Evolutionary conservation across 2,329 filamentous ascomycete genomes (phyloP).

Genomic region (Cordyceps militaris): DNA sequence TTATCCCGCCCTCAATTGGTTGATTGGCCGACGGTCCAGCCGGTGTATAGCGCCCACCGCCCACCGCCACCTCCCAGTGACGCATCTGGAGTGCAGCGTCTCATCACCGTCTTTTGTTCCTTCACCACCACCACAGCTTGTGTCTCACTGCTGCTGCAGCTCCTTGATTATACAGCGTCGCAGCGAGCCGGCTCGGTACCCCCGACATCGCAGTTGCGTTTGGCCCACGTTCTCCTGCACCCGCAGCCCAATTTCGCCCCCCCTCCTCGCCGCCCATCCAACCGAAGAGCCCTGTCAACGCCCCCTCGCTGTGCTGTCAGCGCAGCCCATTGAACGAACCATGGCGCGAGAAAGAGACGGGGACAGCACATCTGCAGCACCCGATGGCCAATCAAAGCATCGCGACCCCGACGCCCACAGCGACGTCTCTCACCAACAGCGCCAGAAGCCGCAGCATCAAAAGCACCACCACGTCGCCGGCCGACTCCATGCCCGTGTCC

Average conservation of each 20-base stretch:
- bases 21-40: neutral
- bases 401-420: constrained; percentile 30
- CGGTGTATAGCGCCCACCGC: neutral
- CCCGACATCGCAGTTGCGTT: constrained; percentile 4
- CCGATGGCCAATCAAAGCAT: constrained; percentile 49
- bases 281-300: constrained; percentile 9
- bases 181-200: neutral
- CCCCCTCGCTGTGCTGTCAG: constrained; percentile 13
- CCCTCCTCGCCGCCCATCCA: constrained; percentile 1
- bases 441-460: constrained; percentile 25
- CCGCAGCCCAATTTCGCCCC: constrained; percentile 5
- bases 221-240: constrained; percentile 9
- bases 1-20: constrained; percentile 2
- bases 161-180: neutral
- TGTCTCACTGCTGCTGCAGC: constrained; percentile 1
- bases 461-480: constrained; percentile 31
- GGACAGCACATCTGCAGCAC: constrained; percentile 35
- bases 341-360: constrained; percentile 39
- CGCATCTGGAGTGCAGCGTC: neutral
- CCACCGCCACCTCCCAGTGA: neutral
- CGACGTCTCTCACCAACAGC: constrained; percentile 22
- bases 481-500: constrained; percentile 37
- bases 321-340: constrained; percentile 19
- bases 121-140: neutral
- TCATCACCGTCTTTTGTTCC: constrained; percentile 1